Conservation (phyloP, 768 basidiomycete genomes). For the Boletus coccyginus region DNA sequence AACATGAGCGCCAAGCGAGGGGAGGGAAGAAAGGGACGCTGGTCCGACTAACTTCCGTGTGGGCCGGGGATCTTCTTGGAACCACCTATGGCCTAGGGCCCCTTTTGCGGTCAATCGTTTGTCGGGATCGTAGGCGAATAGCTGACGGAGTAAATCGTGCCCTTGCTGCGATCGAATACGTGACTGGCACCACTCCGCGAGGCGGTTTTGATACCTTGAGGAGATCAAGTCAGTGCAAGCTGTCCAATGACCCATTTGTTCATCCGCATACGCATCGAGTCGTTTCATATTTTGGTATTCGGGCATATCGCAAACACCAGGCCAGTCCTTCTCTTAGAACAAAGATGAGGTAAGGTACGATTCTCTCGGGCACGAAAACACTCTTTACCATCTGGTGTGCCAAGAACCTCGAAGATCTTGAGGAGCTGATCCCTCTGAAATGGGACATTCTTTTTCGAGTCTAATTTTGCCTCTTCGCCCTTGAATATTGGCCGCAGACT, state of each 20-base stretch:
- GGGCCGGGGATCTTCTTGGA: slow-evolving; percentile 84
- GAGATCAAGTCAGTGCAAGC: slow-evolving; percentile 14
- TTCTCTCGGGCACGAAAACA: not conserved
- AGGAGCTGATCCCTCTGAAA: slow-evolving; percentile 95
- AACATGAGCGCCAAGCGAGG: slow-evolving; percentile 4
- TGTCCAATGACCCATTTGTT: not conserved
- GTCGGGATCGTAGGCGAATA: slow-evolving; percentile 92
- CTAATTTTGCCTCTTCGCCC: slow-evolving; percentile 97
- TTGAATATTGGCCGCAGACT: slow-evolving; percentile 97
- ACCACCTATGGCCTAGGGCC: slow-evolving; percentile 87
- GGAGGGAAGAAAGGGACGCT: not conserved
- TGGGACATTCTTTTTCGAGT: slow-evolving; percentile 95
- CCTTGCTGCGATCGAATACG: slow-evolving; percentile 61
- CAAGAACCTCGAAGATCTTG: slow-evolving; percentile 95
- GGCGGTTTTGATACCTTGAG: slow-evolving; percentile 55
- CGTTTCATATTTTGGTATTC: slow-evolving; percentile 83
- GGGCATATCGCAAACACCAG: slow-evolving; percentile 78
- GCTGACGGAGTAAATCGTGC: slow-evolving; percentile 77
- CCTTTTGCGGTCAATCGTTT: slow-evolving; percentile 79
- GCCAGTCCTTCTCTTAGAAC: slow-evolving; percentile 81
- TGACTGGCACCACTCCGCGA: slow-evolving; percentile 71
- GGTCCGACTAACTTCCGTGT: slow-evolving; percentile 68
- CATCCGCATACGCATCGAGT: slow-evolving; percentile 60
- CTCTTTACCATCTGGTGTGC: slow-evolving; percentile 73
- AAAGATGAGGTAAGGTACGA: not conserved